Conservation (phyloP, 331 rosid genomes). For the Quercus lobata region DNA sequence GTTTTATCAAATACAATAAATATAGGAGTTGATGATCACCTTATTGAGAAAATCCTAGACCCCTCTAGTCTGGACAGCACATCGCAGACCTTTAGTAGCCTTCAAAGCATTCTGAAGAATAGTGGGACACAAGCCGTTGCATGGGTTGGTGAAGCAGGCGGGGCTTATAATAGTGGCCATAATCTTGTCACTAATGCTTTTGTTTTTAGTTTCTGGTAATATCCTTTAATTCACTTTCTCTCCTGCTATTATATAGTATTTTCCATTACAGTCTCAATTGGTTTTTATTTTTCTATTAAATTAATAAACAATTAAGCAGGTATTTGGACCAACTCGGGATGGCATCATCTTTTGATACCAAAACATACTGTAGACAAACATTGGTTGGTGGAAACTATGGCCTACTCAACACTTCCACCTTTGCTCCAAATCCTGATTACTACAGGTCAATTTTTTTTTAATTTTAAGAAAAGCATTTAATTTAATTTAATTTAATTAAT, state of each 20-base stretch:
- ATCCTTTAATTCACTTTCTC: background rate
- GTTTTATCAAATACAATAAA: background rate
- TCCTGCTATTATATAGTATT: no score
- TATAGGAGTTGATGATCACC: constrained; percentile 65
- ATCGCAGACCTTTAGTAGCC: constrained; percentile 46
- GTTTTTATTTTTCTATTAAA: no score
- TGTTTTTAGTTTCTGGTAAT: constrained; percentile 82
- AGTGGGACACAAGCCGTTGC: constrained; percentile 51
- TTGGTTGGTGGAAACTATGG: constrained; percentile 98
- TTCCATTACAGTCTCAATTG: no score
- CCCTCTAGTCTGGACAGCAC: constrained; percentile 59
- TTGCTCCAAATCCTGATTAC: constrained; percentile 84
- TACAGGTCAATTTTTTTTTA: constrained; percentile 56
- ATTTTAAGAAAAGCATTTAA: background rate
- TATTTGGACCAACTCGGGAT: no score
- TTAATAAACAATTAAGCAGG: no score
- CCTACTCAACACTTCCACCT: constrained; percentile 58
- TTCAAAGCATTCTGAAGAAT: constrained; percentile 42
- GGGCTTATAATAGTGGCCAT: constrained; percentile 87
- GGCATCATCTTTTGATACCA: no score
- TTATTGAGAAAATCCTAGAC: constrained; percentile 61
- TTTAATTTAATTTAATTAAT: no score
- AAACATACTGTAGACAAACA: background rate
- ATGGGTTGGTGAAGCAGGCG: constrained; percentile 99
- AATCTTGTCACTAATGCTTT: constrained; percentile 79